Base-by-base conservation (phyloP, 2,329 filamentous ascomycete species). In the Helotiales sp. region DNA sequence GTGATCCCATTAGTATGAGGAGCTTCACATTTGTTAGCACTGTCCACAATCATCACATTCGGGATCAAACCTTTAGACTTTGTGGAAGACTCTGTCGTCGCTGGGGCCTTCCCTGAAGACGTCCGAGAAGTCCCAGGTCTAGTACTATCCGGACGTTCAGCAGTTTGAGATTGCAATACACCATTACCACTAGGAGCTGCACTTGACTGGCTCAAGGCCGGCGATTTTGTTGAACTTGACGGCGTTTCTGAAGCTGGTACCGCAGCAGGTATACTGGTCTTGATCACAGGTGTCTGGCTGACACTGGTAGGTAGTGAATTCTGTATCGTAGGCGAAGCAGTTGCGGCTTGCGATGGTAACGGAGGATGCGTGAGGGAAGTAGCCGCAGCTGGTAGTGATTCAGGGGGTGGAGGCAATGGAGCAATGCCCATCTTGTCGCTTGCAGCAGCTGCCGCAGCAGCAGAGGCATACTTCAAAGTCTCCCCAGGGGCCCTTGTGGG, bases 401-500 rank as follows among this genome's bases (percentile, higher is more conserved):
- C 89, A 27, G 92, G 92, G 68, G 95, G 95, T 61, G 95, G 93
- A 55, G 95, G 95, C 69, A 98, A 80, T 38, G 95, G 95, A 58
- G 93, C 88, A 70, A 99, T 97, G 25, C 95, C 95, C 29, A 98
- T 93, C 31, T 98, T 88, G 71, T 88, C 93, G 77, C 91, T 93
- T 46, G 93, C 91, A 1, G 95, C 93, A 0, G 93, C 95, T 0
- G 95, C 95, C 0, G 95, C 95, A 0, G 95, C 95, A 0, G 95
- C 95, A 34, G 95, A 98, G 44, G 95, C 95, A 72, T 99, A 99
- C 75, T 98, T 98, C 65, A 99, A 80, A 1, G 90, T 91, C 73
- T 98, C 93, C 48, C 92, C 92, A 3, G 91, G 89, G 6, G 90
- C 87, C 72, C 93, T 85, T 58, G 90, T 86, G 1, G 95, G 95